These are phyloP conservation scores for Cladosporium sp. DNA, from an alignment of 2,329 filamentous ascomycete species.

Conservation along the genomic window DNA sequence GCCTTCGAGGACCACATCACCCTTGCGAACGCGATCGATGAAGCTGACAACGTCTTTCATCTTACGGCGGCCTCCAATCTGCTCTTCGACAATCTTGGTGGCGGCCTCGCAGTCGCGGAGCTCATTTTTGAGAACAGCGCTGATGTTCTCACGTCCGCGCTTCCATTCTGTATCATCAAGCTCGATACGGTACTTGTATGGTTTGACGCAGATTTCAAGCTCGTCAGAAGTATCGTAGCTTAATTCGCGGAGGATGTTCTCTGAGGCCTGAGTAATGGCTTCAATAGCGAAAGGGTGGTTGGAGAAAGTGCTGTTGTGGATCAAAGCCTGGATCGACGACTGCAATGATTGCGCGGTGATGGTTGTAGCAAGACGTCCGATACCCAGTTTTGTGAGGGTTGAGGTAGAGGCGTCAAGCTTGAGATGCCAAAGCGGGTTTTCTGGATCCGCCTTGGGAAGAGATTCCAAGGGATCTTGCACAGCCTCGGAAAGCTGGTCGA, in stretches of 20 bases:
- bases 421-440: slow-evolving; percentile 85
- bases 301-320: slow-evolving; percentile 76
- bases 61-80: slow-evolving; percentile 76
- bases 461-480: slow-evolving; percentile 44
- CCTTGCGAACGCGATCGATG: slow-evolving; percentile 82
- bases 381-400: slow-evolving; percentile 85
- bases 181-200: slow-evolving; percentile 97
- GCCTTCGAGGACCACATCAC: slow-evolving; percentile 78
- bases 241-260: slow-evolving; percentile 83
- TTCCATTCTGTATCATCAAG: slow-evolving; percentile 87
- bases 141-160: slow-evolving; percentile 77
- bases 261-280: slow-evolving; percentile 87
- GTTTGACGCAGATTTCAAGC: slow-evolving; percentile 98
- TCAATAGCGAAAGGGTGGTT: slow-evolving; percentile 87
- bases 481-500: slow-evolving; percentile 22
- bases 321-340: slow-evolving; percentile 71
- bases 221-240: slow-evolving; percentile 98
- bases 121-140: slow-evolving; percentile 77
- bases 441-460: slow-evolving; percentile 79
- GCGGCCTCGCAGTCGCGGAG: slow-evolving; percentile 78
- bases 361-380: slow-evolving; percentile 85
- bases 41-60: slow-evolving; percentile 85
- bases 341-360: slow-evolving; percentile 88
- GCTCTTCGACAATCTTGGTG: slow-evolving; percentile 67
- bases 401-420: slow-evolving; percentile 91